phyloP scores from a whole-genome alignment of 2,329 filamentous ascomycete genomes.

The Pseudohalonectria lignicola region DNA sequence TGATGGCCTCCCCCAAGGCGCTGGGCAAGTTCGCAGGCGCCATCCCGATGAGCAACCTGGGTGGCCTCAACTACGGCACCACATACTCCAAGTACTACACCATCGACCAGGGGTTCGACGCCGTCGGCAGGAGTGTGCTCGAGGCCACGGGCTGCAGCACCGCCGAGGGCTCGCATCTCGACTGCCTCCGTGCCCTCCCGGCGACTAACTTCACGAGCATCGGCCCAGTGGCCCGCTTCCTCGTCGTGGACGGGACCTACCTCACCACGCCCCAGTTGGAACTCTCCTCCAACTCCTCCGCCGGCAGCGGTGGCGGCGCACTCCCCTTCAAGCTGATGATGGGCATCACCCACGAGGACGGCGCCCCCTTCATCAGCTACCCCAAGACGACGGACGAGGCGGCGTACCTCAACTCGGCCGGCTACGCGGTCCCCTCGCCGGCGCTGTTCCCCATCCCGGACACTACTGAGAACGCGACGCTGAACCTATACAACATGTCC shows the following conservation, averaged over 20 bases:
- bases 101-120: constrained; percentile 35
- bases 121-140: constrained; percentile 39
- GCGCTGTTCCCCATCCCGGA: constrained; percentile 37
- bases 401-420: constrained; percentile 19
- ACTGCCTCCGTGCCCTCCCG: constrained; percentile 38
- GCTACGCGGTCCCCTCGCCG: constrained; percentile 18
- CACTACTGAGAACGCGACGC: constrained; percentile 31
- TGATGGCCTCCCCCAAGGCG: constrained; percentile 36
- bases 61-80: constrained; percentile 39
- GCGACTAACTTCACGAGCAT: constrained; percentile 31
- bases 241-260: constrained; percentile 48
- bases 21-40: constrained; percentile 35
- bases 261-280: constrained; percentile 34
- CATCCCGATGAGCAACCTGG: constrained; percentile 28
- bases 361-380: constrained; percentile 39
- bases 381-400: constrained; percentile 22
- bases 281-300: constrained; percentile 22
- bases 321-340: constrained; percentile 44
- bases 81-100: constrained; percentile 49
- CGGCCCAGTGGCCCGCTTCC: constrained; percentile 35
- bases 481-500: constrained; percentile 44
- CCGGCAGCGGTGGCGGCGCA: constrained; percentile 27
- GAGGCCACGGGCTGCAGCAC: constrained; percentile 38
- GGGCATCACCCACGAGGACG: constrained; percentile 42
- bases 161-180: constrained; percentile 32